phyloP scores from a whole-genome alignment of 1,139 yeast species.

The Williopsis jadinii region DNA sequence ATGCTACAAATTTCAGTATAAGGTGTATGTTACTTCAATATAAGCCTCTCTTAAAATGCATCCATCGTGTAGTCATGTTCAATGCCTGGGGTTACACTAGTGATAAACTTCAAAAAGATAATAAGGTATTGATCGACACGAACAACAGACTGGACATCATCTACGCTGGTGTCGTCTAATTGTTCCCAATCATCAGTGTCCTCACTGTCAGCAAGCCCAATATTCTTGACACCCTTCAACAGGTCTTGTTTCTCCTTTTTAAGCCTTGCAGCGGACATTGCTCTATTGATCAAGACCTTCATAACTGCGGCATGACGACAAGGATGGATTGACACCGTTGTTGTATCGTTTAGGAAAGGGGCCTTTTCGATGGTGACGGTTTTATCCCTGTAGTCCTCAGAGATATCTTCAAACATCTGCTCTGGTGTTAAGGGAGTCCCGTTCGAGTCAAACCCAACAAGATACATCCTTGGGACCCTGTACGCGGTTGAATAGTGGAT shows the following conservation, averaged over 20 bases:
- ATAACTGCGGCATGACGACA: conserved; percentile 93
- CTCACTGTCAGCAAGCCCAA: conserved; percentile 34
- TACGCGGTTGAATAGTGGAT: conserved; percentile 92
- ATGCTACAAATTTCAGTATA: too few species aligned
- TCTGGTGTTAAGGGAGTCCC: conserved; percentile 84
- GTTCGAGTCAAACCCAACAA: conserved; percentile 77
- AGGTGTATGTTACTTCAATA: too few species aligned
- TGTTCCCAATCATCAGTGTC: conserved; percentile 43
- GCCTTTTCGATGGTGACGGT: conserved; percentile 94
- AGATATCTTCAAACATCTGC: conserved; percentile 92
- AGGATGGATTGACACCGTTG: conserved; percentile 91
- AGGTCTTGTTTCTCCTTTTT: conserved; percentile 25
- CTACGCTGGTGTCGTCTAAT: conserved; percentile 30
- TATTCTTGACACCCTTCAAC: conserved; percentile 32
- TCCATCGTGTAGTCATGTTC: conserved; percentile 97
- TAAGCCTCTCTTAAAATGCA: conserved; percentile 14
- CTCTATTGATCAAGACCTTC: conserved; percentile 74
- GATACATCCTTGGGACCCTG: conserved; percentile 89
- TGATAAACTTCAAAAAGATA: conserved; percentile 84
- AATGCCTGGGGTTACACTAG: conserved; percentile 96
- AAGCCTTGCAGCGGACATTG: conserved; percentile 41
- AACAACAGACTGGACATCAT: conserved; percentile 43
- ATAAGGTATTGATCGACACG: conserved; percentile 88
- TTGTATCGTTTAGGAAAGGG: conserved; percentile 73
- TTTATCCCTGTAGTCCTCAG: conserved; percentile 86